Base-by-base conservation (phyloP, 768 basidiomycete species). In the Leucogyrophana mollusca region DNA sequence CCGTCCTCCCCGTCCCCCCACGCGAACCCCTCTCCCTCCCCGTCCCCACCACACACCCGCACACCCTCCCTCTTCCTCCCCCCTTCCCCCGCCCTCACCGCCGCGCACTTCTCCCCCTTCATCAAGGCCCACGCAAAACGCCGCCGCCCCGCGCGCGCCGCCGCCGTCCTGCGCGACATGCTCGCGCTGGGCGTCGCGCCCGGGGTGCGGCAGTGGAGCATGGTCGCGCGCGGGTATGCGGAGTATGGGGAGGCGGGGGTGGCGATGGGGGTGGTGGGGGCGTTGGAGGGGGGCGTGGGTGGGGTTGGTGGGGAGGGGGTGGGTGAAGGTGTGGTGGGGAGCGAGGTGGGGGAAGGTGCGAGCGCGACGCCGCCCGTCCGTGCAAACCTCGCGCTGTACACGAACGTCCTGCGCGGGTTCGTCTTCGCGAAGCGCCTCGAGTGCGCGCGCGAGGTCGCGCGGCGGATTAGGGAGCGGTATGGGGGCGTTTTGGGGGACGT, bases 51-150 rank as follows among this genome's bases (percentile, higher is more conserved):
- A 4, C n/a, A 20, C 16, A 32, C 32, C 25, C n/a, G 13, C 33
- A 6, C 16, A 23, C 20, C 5, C 4, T n/a, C 24, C 50, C 13
- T 51, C 64, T 42, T 41, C 61, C 14, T 7, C 45, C 40, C 27
- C 27, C 45, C 16, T 23, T 62, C 54, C 0, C 56, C 64, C 18
- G 51, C 68, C 14, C 51, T 64, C 63, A 71, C 67, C 50, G 52
- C 58, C 24, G 55, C 63, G 27, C 67, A 69, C 50, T 87, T 86
- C 56, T 77, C 70, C 1, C 73, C 79, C 0, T 86, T 86, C 57
- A 60, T 85, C 33, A 58, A 65, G 27, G 59, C 58, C 16, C 65
- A 80, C 53, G 68, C 70, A 41, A 44, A 52, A 30, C 41, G 56
- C 3, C 52, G 49, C 22, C 66, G 70, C 1, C 56, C 71, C 1